Evolutionary conservation across 805 yeast genomes (phyloP), one percentile per base, ranked within the genome.

Genomic region (Ogataea dorogensis): DNA sequence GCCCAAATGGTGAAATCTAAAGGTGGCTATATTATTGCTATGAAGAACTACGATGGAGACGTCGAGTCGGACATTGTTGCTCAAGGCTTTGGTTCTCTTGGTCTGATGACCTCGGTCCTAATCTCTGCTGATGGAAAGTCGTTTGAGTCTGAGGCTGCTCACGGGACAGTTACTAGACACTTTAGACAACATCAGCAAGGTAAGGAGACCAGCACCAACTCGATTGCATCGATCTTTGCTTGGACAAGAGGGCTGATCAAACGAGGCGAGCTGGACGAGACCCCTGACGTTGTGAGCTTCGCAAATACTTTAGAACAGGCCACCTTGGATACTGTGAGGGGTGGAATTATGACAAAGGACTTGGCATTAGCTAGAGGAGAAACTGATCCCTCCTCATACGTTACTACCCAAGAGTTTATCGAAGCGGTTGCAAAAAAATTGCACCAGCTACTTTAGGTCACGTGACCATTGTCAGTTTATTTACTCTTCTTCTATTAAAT

Each of bases 1-100:
- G 98, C 98, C 15, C 97, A 91, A 71, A 89, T 91, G 97, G 70
- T 91, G 62, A 91, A 91, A 71, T 86, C 96, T 29, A 79, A 77
- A 58, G 98, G 98, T 55, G 97, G 98, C 5, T 91, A 72, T 63
- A 83, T 91, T 54, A 86, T 91, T 65, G 98, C 98, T 31, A 77
- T 91, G 83, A 91, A 91, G 73, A 91, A 91, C 71, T 91, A 91
- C 67, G 98, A 91, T 63, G 98, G 98, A 64, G 98, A 91, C 61
- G 98, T 91, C 38, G 89, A 88, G 68, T 82, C 94, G 11, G 98
- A 91, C 64, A 84, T 91, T 56, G 96, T 91, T 40, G 98, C 98
- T 19, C 98, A 91, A 68, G 98, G 98, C 24, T 91, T 91, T 54
- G 98, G 98, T 24, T 89, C 97, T 13, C 73, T 91, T 49, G 98